Evolutionary conservation across 306 rosid genomes (phyloP), one percentile per base, ranked within the genome.

Genomic region (Calophaca sinica): DNA sequence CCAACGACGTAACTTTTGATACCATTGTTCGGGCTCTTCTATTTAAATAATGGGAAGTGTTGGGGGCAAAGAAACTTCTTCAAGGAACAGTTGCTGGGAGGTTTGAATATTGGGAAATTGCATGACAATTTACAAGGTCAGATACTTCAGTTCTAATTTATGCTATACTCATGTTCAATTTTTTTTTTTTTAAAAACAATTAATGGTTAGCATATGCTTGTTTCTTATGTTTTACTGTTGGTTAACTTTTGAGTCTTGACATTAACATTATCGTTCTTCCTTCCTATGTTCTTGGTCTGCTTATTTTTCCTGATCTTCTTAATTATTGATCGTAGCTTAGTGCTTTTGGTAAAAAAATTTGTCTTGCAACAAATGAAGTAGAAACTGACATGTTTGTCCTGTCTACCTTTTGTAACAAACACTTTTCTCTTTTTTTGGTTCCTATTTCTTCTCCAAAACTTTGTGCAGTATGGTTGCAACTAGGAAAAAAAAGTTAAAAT

Each of bases 1-100:
- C 83, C 13, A 73, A 66, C 53, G 67, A 4, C 14, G 54, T 73
- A 38, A 73, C 83, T 73, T 80, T 80, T 48, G 83, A 80, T 66
- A 51, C 75, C 53, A 26, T 80, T 42, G 70, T 80, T 49, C 83
- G 83, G 14, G 75, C 79, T 3, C 2, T 66, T 35, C 35, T 73
- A n/a, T 48, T 45, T 20, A 79, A 79, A 73, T 46, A 64, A 38
- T 28, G 49, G 46, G 54, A 29, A 28, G 36, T 38, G 38, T 13
- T 32, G 71, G 38, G 69, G 73, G 42, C 9, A 48, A 36, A 50
- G 67, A 29, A 75, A 8, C 33, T 61, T 48, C 31, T 74, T 75
- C 54, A 69, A 12, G 67, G 55, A 51, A 61, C 4, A 12, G 71
- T 62, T 67, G 59, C 60, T 59, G 45, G 7, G 84, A 67, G 58